These are phyloP conservation scores for Entoloma clypeatum DNA, from an alignment of 1,284 basidiomycete genomes.

Conservation along the genomic window DNA sequence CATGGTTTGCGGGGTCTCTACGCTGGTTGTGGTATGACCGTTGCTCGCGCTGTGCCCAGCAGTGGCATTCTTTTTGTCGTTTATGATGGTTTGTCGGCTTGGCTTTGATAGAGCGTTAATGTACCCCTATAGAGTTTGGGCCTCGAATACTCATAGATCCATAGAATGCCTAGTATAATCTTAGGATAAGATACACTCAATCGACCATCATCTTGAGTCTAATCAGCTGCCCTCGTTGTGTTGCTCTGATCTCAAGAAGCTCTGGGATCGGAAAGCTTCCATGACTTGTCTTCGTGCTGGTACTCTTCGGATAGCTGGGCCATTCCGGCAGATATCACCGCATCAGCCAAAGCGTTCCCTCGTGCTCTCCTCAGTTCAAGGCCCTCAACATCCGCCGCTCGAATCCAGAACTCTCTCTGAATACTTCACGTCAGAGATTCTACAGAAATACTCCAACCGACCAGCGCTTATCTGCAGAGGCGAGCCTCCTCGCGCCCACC, in stretches of 20 bases:
- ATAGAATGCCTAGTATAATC: too few species aligned
- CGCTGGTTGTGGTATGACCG: slow-evolving; percentile 93
- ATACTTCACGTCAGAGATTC: slow-evolving; percentile 58
- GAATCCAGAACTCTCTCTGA: slow-evolving; percentile 56
- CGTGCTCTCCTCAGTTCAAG: slow-evolving; percentile 51
- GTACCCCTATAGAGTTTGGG: too few species aligned
- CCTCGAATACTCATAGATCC: too few species aligned
- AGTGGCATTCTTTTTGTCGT: slow-evolving; percentile 91
- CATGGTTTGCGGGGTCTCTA: slow-evolving; percentile 87
- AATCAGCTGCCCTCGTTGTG: too few species aligned
- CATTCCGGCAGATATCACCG: too few species aligned
- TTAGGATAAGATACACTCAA: too few species aligned
- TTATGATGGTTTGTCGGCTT: slow-evolving; percentile 50
- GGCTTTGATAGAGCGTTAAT: slow-evolving; percentile 51
- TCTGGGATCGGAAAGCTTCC: too few species aligned
- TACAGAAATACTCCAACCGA: slow-evolving; percentile 45
- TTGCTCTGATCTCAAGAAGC: too few species aligned
- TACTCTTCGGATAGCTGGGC: too few species aligned
- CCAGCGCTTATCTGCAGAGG: slow-evolving; percentile 66
- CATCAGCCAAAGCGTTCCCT: slow-evolving; percentile 22
- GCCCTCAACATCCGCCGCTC: slow-evolving; percentile 59
- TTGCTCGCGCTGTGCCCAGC: slow-evolving; percentile 82
- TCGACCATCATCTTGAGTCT: too few species aligned
- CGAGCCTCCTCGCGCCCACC: slow-evolving; percentile 57
- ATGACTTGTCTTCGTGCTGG: too few species aligned